Percentiles rank a stretch among this genome's conserved stretches.
phyloP scores from a whole-genome alignment of 805 yeast genomes.

The Kuraishia hungarica region DNA sequence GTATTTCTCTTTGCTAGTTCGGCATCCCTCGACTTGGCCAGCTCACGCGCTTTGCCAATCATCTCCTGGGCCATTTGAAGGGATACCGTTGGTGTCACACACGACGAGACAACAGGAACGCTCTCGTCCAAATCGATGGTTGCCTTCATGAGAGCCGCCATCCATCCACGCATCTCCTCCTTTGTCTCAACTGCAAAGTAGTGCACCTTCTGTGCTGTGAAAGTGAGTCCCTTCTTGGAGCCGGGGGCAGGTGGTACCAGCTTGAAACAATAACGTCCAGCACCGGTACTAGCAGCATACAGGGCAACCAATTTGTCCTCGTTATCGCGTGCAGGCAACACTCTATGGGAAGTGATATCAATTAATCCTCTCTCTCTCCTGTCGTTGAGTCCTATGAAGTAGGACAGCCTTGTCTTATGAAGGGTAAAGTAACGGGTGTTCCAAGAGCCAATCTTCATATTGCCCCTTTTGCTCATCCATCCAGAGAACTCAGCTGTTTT shows the following conservation, averaged over 20 bases:
- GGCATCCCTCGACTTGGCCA: constrained; percentile 47
- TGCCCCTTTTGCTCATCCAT: constrained; percentile 94
- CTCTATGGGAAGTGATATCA: constrained; percentile 92
- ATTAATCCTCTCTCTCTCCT: constrained; percentile 84
- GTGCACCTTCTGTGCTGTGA: constrained; percentile 93
- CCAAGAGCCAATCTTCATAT: constrained; percentile 84
- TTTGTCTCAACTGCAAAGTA: constrained; percentile 90
- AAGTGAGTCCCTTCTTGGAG: constrained; percentile 86
- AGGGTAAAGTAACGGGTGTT: constrained; percentile 76
- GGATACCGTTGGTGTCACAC: constrained; percentile 92
- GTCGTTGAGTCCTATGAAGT: constrained; percentile 73
- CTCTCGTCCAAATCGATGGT: constrained; percentile 93
- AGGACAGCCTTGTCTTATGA: constrained; percentile 89
- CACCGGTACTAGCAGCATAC: constrained; percentile 89
- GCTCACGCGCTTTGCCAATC: constrained; percentile 75
- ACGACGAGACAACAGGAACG: constrained; percentile 86
- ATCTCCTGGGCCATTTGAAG: constrained; percentile 80
- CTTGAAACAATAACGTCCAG: constrained; percentile 90
- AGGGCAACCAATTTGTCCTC: constrained; percentile 77
- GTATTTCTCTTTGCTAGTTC: constrained; percentile 30
- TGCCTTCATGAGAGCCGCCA: constrained; percentile 89
- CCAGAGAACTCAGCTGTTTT: constrained; percentile 75
- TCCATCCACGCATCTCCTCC: constrained; percentile 93
- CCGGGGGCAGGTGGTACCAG: constrained; percentile 98
- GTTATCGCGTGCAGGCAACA: constrained; percentile 65